Base-by-base conservation (phyloP, 2,329 filamentous ascomycete species). In the Trichoderma sp. region DNA sequence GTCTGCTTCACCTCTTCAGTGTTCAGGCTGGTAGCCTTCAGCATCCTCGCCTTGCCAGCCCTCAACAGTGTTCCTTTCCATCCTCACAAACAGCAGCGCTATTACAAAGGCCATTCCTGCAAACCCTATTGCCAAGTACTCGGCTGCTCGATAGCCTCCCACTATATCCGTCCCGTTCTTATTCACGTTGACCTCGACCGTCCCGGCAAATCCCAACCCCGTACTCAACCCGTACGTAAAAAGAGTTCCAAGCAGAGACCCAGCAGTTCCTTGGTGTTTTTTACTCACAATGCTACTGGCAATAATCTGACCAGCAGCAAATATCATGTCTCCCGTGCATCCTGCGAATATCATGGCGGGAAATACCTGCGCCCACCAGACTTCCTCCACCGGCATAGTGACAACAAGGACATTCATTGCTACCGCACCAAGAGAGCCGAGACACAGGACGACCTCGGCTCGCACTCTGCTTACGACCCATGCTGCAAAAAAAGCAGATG, bases 1-100 rank as follows among this genome's bases (percentile, higher is more conserved):
- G 24, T 16, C 56, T 39, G 11, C 39, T 26, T 59, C 32, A 16
- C 8, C 56, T 8, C 2, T 16, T 59, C 34, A 59, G 10, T 8
- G 7, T 5, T 24, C n/a, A 7, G 58, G 4, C 5, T 18, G 21
- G 13, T 24, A 18, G 8, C 0, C 10, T 21, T 34, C 39, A 11
- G 26, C 59, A 51, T 61, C 59, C 6, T 61, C 59, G 7, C 59
- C 59, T 24, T 61, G 59, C 59, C 59, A 61, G 5, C 43, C 59
- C 43, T 61, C 59, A 18, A 51, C 43, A 5, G 59, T 61, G 24
- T 61, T 51, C 24, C 49, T 61, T 28, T 51, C 32, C 59, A 61
- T 61, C 28, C 43, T 49, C 1, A 61, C 39, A 51, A 61, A 61
- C 3, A 61, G 43, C 16, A 51, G 5, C 11, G 59, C 49, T 13